Base-by-base conservation (phyloP, 345 rosid genomes). In the Gossypium stocksii region DNA sequence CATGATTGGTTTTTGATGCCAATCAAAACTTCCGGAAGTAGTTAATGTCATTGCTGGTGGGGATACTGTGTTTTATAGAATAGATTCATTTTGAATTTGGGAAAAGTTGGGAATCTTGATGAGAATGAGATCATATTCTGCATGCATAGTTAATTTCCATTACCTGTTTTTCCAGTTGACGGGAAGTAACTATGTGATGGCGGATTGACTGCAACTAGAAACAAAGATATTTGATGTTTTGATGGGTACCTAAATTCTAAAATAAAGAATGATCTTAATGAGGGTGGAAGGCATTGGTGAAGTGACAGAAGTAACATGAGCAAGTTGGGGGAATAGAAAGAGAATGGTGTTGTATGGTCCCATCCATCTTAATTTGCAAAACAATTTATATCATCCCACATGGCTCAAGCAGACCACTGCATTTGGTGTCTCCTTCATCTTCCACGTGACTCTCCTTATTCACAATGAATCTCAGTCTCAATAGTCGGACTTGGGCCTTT, bases 371-470 rank as follows among this genome's bases (percentile, higher is more conserved):
- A 34, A 46, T 46, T 11, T 46, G 41, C 51, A 46, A 29, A 62
- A 5, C 20, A 1, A 34, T 7, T 27, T 64, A 23, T 19, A 13
- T 9, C 10, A 45, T 13, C 51, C 10, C 17, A 51, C 54, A 51
- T 78, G 77, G 62, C 5, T 4, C 41, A 34, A 34, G 41, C 41
- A 34, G 41, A 34, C 43, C 76, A 65, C 43, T 45, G 34, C 65
- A 16, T 22, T 41, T 58, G 51, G 8, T 29, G 43, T n/a, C 66
- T 20, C 44, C 20, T 2, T 22, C 75, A 58, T 58, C 54, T 44
- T 58, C 66, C 75, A 58, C 66, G 75, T 72, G 75, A 72, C 65
- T 14, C 41, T 27, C 1, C 6, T 14, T 27, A 9, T 46, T 46
- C 51, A 12, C 51, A 12, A 12, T 2, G 23, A 63, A 63, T 34